These are phyloP conservation scores for Psophocarpus tetragonolobus DNA, from an alignment of 306 rosid species.

Conservation along the genomic window DNA sequence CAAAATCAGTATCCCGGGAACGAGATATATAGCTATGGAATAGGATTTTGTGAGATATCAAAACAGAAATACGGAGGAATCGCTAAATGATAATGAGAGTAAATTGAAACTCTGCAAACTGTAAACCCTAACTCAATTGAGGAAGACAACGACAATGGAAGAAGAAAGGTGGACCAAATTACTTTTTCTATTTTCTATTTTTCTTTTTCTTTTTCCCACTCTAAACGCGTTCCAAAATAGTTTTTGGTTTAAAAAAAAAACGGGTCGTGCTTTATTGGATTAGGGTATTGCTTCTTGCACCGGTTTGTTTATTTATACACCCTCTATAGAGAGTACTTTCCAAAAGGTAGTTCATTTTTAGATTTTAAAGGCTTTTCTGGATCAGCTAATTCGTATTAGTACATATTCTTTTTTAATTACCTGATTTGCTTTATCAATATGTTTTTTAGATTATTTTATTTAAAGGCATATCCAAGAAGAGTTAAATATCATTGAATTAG, in stretches of 20 bases:
- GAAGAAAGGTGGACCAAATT: constrained; percentile 3
- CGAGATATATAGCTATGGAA: not conserved
- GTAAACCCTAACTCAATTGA: constrained; percentile 35
- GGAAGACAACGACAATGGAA: constrained; percentile 1
- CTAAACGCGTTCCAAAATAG: not conserved
- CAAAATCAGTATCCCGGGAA: constrained; percentile 10
- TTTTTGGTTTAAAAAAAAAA: not conserved
- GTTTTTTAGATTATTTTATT: no score
- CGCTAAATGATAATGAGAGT: not conserved
- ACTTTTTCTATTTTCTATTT: not conserved
- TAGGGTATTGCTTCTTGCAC: no score
- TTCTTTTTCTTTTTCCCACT: not conserved
- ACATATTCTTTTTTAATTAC: no score
- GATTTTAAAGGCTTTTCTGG: no score
- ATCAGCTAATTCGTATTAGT: no score
- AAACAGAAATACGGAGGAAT: not conserved
- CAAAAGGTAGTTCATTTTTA: no score
- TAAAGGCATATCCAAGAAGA: no score
- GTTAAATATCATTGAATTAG: no score
- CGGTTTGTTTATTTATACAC: no score
- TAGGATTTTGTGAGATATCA: not conserved
- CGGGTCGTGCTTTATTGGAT: not conserved
- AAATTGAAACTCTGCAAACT: constrained; percentile 26
- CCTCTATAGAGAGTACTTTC: no score
- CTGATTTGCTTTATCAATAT: no score